phyloP scores from a whole-genome alignment of 257 asterid species.

The Gentiana dahurica region DNA sequence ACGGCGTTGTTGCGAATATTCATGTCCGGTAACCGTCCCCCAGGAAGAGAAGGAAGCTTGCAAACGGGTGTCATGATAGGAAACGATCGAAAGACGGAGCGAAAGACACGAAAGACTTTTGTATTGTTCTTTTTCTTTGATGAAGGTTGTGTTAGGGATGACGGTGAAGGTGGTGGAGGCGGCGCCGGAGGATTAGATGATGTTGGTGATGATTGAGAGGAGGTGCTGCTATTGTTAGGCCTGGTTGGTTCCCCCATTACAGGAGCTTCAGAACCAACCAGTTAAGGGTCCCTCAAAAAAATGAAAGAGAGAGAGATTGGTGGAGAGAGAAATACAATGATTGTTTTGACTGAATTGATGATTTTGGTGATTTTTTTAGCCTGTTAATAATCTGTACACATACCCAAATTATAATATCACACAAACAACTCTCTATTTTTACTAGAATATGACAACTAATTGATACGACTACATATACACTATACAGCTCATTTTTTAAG shows the following conservation, averaged over 20 bases:
- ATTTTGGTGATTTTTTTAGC: no score
- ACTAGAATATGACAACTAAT: no score
- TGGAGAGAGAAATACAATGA: no score
- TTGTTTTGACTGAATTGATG: no score
- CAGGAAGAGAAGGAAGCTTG: slow-evolving; percentile 55
- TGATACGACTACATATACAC: no score
- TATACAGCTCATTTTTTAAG: no score
- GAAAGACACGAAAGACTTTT: slow-evolving; percentile 43
- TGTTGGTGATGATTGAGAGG: slow-evolving; percentile 15
- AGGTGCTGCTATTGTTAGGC: slow-evolving; percentile 2
- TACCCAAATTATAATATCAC: no score
- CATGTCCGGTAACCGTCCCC: slow-evolving; percentile 45
- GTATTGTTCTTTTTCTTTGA: slow-evolving; percentile 26
- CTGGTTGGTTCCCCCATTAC: slow-evolving; percentile 55
- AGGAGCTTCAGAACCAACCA: slow-evolving; percentile 28
- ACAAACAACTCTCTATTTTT: no score
- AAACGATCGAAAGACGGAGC: slow-evolving; percentile 64
- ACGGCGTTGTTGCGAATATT: background rate
- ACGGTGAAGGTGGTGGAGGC: slow-evolving; percentile 11
- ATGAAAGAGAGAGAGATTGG: no score
- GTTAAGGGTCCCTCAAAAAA: no score
- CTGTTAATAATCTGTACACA: no score
- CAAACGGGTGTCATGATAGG: slow-evolving; percentile 66
- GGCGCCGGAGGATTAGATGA: slow-evolving; percentile 24
- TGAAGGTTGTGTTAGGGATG: slow-evolving; percentile 57